phyloP scores from a whole-genome alignment of 257 asterid genomes.

The Thymus quinquecostatus region DNA sequence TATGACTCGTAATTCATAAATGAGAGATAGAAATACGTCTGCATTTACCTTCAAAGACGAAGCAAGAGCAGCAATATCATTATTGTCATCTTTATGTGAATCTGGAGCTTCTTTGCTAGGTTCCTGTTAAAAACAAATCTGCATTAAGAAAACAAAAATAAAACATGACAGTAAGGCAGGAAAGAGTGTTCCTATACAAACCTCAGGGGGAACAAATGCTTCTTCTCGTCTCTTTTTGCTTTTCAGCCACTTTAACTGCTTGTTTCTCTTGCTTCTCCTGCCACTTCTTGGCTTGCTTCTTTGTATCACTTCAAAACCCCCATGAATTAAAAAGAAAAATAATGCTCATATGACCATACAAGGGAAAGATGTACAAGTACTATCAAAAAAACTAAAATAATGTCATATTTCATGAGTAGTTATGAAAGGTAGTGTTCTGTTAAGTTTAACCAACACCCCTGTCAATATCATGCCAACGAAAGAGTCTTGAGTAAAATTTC shows the following conservation, averaged over 20 bases:
- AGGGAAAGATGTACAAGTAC: not conserved
- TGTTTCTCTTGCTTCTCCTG: slow-evolving; percentile 90
- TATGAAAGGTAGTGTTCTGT: not conserved
- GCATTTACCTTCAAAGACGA: slow-evolving; percentile 68
- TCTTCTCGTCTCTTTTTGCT: slow-evolving; percentile 77
- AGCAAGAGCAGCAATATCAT: slow-evolving; percentile 62
- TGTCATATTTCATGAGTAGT: slow-evolving; percentile 4
- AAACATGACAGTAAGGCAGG: slow-evolving; percentile 2
- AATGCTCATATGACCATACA: too few species aligned
- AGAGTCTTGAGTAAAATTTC: not conserved
- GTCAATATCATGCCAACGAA: not conserved
- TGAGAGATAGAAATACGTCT: not conserved
- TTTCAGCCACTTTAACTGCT: slow-evolving; percentile 67
- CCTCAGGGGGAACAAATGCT: slow-evolving; percentile 92
- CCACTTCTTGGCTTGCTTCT: slow-evolving; percentile 86
- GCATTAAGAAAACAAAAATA: not conserved
- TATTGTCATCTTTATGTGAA: slow-evolving; percentile 35
- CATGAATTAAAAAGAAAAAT: not conserved
- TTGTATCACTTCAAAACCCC: slow-evolving; percentile 41
- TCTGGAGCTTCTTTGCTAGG: slow-evolving; percentile 39
- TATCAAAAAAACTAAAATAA: not conserved
- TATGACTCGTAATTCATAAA: not conserved
- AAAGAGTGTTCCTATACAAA: slow-evolving; percentile 35
- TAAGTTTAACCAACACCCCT: not conserved
- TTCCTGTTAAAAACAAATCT: slow-evolving; percentile 52